Evolutionary conservation across 768 basidiomycete species (phyloP).

Genomic region (Podaxis pistillaris): DNA sequence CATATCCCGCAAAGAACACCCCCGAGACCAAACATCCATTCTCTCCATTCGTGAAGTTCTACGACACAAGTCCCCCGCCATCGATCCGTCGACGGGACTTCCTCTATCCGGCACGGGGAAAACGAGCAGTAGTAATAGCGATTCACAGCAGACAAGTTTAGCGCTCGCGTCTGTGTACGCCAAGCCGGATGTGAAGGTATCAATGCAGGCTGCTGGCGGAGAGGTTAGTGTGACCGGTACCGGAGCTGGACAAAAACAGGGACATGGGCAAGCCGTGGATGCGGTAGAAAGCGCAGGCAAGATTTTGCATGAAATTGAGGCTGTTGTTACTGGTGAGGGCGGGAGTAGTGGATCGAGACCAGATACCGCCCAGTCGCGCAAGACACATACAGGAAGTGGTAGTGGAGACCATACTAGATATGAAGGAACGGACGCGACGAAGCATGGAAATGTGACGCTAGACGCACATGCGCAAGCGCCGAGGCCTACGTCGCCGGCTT

Average conservation of each 20-base stretch:
- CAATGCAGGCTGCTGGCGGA: constrained; percentile 48
- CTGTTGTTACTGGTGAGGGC: constrained; percentile 34
- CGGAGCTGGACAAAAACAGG: constrained; percentile 21
- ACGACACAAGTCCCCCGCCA: constrained; percentile 43
- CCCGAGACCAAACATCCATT: constrained; percentile 55
- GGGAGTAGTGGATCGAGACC: background rate
- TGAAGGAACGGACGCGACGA: background rate
- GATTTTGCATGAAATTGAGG: constrained; percentile 33
- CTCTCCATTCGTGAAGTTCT: constrained; percentile 63
- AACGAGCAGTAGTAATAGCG: constrained; percentile 10
- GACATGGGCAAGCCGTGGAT: constrained; percentile 9
- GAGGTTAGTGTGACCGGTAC: constrained; percentile 31
- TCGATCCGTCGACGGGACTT: constrained; percentile 6
- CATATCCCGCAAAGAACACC: constrained; percentile 62
- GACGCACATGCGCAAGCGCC: background rate
- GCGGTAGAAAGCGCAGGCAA: constrained; percentile 38
- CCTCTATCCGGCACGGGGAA: background rate
- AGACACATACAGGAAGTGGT: background rate
- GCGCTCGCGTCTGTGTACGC: constrained; percentile 49
- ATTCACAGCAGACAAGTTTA: constrained; percentile 22
- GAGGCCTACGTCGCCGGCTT: background rate
- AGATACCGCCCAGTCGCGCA: background rate
- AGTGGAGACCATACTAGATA: background rate
- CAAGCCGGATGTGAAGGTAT: constrained; percentile 58
- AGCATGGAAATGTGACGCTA: background rate